These are phyloP conservation scores for Xylariales sp. DNA, from an alignment of 2,329 filamentous ascomycete genomes.

Conservation along the genomic window DNA sequence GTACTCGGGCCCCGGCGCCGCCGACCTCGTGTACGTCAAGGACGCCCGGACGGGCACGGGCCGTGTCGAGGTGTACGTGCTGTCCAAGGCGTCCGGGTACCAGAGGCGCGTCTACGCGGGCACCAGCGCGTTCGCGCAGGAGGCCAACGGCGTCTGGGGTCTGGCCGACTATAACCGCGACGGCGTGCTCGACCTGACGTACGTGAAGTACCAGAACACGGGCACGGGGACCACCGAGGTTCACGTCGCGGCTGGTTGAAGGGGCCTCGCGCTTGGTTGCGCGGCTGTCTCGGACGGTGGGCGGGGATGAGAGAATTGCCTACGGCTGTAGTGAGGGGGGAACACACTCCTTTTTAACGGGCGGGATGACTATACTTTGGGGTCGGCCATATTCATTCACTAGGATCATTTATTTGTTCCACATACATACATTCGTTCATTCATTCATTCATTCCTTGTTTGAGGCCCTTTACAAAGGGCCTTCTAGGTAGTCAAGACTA, in stretches of 20 bases:
- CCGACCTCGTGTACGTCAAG: conserved; percentile 31
- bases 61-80: conserved; percentile 15
- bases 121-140: conserved; percentile 17
- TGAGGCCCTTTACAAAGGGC: not conserved
- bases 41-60: conserved; percentile 4
- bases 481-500: not conserved
- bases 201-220: conserved; percentile 22
- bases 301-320: too few species aligned
- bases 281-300: too few species aligned
- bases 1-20: conserved; percentile 11
- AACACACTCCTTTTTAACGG: not conserved
- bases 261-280: not conserved
- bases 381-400: not conserved
- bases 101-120: conserved; percentile 17
- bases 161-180: conserved; percentile 19
- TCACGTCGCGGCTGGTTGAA: conserved; percentile 33
- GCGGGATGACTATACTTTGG: not conserved
- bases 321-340: not conserved
- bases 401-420: too few species aligned
- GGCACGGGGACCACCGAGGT: conserved; percentile 20
- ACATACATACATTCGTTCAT: not conserved
- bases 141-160: conserved; percentile 28
- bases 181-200: conserved; percentile 20
- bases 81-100: conserved; percentile 20
- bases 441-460: not conserved